Base-by-base conservation (phyloP, 2,329 filamentous ascomycete genomes). In the Colletotrichum karsti region DNA sequence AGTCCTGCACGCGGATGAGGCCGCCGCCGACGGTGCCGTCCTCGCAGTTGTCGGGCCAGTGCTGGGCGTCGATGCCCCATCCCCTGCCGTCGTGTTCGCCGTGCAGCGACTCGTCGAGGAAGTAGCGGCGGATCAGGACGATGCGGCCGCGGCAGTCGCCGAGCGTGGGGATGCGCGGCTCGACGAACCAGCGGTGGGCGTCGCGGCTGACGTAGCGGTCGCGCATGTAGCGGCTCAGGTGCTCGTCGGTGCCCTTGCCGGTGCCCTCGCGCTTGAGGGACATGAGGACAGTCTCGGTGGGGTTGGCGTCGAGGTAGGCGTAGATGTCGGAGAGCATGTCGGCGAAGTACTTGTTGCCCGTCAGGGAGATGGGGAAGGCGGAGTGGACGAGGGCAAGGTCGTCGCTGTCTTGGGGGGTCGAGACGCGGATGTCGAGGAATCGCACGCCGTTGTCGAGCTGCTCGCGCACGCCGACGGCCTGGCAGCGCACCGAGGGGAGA, bases 391-490 rank as follows among this genome's bases (percentile, higher is more conserved):
- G 92, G 60, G 91, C 84, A 15, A 98, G 86, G 42, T 88, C 86
- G 76, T 93, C 90, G 71, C 88, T 88, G 69, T 85, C 83, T 37
- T 77, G 71, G 71, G 75, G 81, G 62, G 82, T 84, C 37, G 81
- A 84, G 62, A 98, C 92, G 57, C 96, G 91, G 70, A 99, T 89
- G 77, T 99, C 96, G 72, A 99, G 90, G 84, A 98, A 98, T 57
- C 96, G 93, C 50, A 98, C 92, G 28, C 96, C 96, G 77, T 97
- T 95, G 63, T 90, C 85, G 28, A 99, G 89, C 80, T 99, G 96
- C 59, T 91, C 89, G 54, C 85, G 84, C 5, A 97, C 86, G 69
- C 88, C 85, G 18, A 95, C 93, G 35, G 93, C 91, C 81, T 99
- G 96, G 80, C 96, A 98, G 41, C 96, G 92, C 39, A 98, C 96